Evolutionary conservation across 495 filamentous ascomycete genomes (phyloP).

Genomic region (Aspergillus kassunensis): DNA sequence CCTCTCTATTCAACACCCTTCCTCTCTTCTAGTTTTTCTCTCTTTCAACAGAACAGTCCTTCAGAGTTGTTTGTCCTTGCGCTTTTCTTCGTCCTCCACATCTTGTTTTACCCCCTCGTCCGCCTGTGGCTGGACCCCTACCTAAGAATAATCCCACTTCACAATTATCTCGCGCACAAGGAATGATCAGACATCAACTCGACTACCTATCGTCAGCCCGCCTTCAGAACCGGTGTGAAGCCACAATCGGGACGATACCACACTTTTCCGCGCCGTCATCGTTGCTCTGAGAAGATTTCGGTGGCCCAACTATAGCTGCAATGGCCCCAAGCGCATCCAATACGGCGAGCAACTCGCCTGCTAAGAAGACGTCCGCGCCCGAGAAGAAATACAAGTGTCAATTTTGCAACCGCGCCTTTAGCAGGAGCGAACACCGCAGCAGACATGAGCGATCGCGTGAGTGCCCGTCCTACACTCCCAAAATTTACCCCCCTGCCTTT

Average conservation of each 20-base stretch:
- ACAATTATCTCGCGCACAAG: conserved; percentile 37
- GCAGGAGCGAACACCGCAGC: conserved; percentile 93
- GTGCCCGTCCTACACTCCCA: conserved; percentile 36
- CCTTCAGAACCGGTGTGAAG: conserved; percentile 49
- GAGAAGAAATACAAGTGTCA: conserved; percentile 99
- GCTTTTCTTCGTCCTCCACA: conserved; percentile 28
- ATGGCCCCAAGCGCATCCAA: conserved; percentile 57
- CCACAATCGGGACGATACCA: conserved; percentile 50
- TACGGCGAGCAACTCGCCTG: conserved; percentile 56
- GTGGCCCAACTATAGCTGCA: conserved; percentile 29
- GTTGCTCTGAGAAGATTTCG: conserved; percentile 41
- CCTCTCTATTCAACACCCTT: conserved; percentile 24
- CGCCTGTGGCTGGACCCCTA: conserved; percentile 51
- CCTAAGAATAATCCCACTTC: conserved; percentile 36
- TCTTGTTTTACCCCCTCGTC: conserved; percentile 27
- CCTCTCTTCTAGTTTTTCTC: conserved; percentile 34
- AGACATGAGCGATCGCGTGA: conserved; percentile 97
- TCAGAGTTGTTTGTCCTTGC: conserved; percentile 31
- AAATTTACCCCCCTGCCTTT: neutral
- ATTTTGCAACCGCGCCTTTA: conserved; percentile 96
- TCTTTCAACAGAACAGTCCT: conserved; percentile 16
- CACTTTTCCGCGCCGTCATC: conserved; percentile 37
- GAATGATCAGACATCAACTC: conserved; percentile 49
- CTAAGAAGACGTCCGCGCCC: conserved; percentile 62
- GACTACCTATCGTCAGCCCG: conserved; percentile 45